These are phyloP conservation scores for Sesbania bispinosa DNA, from an alignment of 306 rosid species.

Conservation along the genomic window DNA sequence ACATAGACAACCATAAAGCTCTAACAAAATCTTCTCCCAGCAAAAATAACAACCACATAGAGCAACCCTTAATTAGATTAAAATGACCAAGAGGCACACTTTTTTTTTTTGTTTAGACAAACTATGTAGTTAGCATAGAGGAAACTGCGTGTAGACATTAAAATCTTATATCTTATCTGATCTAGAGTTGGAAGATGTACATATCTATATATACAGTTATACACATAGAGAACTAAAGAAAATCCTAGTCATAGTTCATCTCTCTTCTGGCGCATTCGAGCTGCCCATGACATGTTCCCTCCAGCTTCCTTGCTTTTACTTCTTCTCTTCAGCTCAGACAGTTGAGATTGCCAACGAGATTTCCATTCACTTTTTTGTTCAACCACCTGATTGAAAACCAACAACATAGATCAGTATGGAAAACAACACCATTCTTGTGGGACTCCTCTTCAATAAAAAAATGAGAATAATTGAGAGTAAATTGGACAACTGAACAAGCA, in stretches of 20 bases:
- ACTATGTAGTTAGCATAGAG: neutral
- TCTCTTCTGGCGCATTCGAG: constrained; percentile 71
- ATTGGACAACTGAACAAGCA: constrained; percentile 4
- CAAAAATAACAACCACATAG: neutral
- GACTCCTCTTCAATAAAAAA: neutral
- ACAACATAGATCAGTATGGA: neutral
- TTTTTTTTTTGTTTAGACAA: neutral
- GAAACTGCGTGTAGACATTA: neutral
- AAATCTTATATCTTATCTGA: constrained; percentile 22
- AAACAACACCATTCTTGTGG: neutral
- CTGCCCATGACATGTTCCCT: constrained; percentile 68
- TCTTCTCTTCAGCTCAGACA: constrained; percentile 61
- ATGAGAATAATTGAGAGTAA: neutral
- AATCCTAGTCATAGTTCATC: constrained; percentile 27
- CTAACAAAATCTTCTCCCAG: neutral
- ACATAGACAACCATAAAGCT: no score
- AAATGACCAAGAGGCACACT: neutral
- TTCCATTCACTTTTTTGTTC: constrained; percentile 54
- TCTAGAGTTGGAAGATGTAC: neutral
- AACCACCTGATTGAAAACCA: constrained; percentile 45
- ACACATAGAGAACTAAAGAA: neutral
- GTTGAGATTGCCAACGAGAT: constrained; percentile 58
- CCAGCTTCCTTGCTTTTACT: constrained; percentile 43
- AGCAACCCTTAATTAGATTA: neutral
- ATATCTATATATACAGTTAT: constrained; percentile 8